phyloP scores from a whole-genome alignment of 352 stramenopile species.

The Globisporangium uncinulatum region DNA sequence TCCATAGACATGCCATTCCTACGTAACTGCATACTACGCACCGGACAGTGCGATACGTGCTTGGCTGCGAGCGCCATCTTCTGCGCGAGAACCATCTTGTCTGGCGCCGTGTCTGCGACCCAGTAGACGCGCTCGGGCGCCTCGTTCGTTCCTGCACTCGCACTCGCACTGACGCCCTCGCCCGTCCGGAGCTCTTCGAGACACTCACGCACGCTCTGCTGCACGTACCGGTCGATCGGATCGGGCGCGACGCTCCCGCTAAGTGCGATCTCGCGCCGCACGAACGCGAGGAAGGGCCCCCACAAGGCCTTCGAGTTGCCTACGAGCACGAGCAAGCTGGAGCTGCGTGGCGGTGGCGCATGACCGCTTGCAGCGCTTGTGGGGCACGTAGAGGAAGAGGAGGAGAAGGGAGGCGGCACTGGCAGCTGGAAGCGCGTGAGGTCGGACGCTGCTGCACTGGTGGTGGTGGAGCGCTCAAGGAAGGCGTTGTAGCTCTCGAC shows the following conservation, averaged over 20 bases:
- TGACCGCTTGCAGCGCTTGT: background rate
- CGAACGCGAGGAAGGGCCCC: conserved; percentile 40
- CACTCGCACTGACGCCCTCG: background rate
- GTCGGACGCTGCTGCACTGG: conserved; percentile 16
- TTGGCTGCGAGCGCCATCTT: conserved; percentile 54
- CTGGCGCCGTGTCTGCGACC: conserved; percentile 51
- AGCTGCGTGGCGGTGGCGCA: conserved; percentile 9
- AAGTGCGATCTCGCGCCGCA: conserved; percentile 22
- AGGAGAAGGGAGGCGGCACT: background rate
- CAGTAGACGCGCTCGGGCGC: conserved; percentile 43
- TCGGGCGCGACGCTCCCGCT: conserved; percentile 28
- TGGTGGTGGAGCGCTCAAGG: conserved; percentile 21
- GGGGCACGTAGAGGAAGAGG: background rate
- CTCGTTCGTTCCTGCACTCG: conserved; percentile 8
- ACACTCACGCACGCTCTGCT: conserved; percentile 28
- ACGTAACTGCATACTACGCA: conserved; percentile 13
- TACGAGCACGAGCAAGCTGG: conserved; percentile 60
- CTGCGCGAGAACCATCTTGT: conserved; percentile 73
- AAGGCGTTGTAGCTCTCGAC: conserved; percentile 63
- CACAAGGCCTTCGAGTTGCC: conserved; percentile 61
- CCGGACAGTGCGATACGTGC: conserved; percentile 38
- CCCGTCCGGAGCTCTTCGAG: conserved; percentile 17
- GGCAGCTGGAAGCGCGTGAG: conserved; percentile 45
- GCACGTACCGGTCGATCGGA: conserved; percentile 54
- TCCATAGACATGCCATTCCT: too few species aligned